Conservation (phyloP, 2,329 filamentous ascomycete species). For the Fusarium keratoplasticum region DNA sequence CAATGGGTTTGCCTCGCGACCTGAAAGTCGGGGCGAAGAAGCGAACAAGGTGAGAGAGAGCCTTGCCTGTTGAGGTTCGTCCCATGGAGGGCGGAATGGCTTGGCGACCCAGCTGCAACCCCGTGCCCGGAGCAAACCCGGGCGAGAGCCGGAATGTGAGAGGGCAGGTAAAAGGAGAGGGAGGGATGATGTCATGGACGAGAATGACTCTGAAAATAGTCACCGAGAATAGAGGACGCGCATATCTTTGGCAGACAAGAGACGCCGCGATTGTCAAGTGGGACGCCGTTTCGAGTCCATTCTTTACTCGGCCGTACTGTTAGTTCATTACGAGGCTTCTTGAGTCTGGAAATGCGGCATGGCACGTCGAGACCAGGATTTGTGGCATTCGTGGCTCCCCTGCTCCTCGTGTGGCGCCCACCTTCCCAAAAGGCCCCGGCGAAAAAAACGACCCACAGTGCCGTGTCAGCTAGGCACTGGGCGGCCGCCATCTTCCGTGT, state of each 20-base stretch:
- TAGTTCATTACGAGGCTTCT: not conserved
- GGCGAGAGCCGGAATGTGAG: constrained; percentile 28
- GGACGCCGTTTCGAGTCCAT: not conserved
- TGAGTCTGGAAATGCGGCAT: not conserved
- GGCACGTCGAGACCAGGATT: not conserved
- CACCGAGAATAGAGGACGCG: not conserved
- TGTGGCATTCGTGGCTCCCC: constrained; percentile 15
- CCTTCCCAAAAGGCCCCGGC: not conserved
- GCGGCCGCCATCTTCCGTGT: constrained; percentile 26
- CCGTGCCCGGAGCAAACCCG: constrained; percentile 30
- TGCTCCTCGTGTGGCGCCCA: constrained; percentile 9
- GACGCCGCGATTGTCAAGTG: not conserved
- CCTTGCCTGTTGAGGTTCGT: constrained; percentile 3
- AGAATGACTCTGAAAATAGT: not conserved
- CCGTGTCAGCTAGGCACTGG: not conserved
- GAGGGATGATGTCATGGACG: constrained; percentile 24
- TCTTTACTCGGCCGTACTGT: not conserved
- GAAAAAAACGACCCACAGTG: not conserved
- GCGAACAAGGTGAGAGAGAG: constrained; percentile 12
- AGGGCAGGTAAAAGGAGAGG: not conserved
- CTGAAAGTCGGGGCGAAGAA: constrained; percentile 19
- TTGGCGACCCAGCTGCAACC: constrained; percentile 1
- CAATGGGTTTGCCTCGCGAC: constrained; percentile 9
- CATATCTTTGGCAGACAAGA: not conserved
- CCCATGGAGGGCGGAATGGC: not conserved